Conservation (phyloP, 2,329 filamentous ascomycete species). For the Phialophora macrospora region DNA sequence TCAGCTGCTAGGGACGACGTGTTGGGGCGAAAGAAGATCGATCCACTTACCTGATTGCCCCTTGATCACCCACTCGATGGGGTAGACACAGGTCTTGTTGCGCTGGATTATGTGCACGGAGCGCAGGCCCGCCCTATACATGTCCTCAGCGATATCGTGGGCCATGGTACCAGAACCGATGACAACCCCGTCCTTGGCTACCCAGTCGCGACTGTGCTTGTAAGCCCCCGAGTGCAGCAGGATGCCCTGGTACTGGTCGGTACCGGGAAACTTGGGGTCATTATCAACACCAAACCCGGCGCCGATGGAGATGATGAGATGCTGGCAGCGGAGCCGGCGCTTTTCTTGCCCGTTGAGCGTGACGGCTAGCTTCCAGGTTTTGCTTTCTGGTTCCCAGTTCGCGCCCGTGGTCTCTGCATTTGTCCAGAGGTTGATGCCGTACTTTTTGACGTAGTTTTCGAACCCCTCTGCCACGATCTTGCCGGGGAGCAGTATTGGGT, state of each 20-base stretch:
- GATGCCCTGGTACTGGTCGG: conserved; percentile 47
- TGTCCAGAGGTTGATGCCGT: conserved; percentile 44
- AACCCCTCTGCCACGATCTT: conserved; percentile 36
- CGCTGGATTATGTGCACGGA: conserved; percentile 62
- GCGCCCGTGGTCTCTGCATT: conserved; percentile 47
- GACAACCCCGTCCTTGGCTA: conserved; percentile 55
- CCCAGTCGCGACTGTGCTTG: conserved; percentile 42
- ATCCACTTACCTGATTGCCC: conserved; percentile 5
- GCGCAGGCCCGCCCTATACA: conserved; percentile 53
- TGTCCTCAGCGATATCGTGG: conserved; percentile 59
- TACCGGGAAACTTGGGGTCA: conserved; percentile 36
- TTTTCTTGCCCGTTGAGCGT: conserved; percentile 11
- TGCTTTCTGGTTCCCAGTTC: conserved; percentile 46
- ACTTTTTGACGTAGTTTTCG: conserved; percentile 36
- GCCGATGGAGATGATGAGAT: conserved; percentile 46
- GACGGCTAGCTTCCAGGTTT: conserved; percentile 47
- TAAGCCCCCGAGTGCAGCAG: conserved; percentile 46
- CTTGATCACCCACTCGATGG: conserved; percentile 41
- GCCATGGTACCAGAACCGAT: conserved; percentile 57
- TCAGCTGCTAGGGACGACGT: background rate
- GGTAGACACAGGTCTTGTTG: conserved; percentile 45
- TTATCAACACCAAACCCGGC: conserved; percentile 42
- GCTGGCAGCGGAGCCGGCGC: conserved; percentile 39
- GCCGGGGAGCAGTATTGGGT: conserved; percentile 38
- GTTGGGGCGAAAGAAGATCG: background rate